phyloP scores from a whole-genome alignment of 257 asterid genomes.

The Jacaranda mimosifolia region DNA sequence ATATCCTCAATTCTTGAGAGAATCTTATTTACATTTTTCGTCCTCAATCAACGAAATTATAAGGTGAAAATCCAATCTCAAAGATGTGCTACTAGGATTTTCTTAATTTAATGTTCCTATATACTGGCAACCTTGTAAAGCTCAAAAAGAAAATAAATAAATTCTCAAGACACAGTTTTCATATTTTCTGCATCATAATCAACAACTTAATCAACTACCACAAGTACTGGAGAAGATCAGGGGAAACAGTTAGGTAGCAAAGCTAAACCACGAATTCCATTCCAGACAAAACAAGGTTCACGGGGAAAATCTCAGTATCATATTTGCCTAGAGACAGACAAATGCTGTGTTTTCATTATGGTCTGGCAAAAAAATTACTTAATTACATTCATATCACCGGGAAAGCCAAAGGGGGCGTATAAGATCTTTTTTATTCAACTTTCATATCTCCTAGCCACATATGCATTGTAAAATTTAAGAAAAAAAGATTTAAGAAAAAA shows the following conservation, averaged over 20 bases:
- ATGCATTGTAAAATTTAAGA: background rate
- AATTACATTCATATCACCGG: background rate
- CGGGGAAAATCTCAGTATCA: background rate
- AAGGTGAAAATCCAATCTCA: too few relatives aligned
- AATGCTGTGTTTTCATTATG: background rate
- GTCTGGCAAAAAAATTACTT: background rate
- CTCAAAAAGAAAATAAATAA: too few relatives aligned
- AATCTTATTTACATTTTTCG: too few relatives aligned
- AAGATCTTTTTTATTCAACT: conserved; percentile 23
- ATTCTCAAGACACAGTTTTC: too few relatives aligned
- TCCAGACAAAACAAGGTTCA: background rate
- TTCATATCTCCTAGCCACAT: conserved; percentile 14
- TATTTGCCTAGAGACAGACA: background rate
- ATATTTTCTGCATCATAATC: too few relatives aligned
- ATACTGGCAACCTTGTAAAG: too few relatives aligned
- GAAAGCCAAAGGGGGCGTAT: background rate
- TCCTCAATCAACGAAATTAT: too few relatives aligned
- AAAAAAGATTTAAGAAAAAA: background rate
- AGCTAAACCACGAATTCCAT: conserved; percentile 9
- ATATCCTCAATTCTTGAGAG: too few relatives aligned
- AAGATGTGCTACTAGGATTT: too few relatives aligned
- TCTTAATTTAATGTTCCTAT: too few relatives aligned
- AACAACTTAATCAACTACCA: too few relatives aligned
- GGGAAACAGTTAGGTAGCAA: background rate
- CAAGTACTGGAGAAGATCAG: too few relatives aligned